Base-by-base conservation (phyloP, 768 basidiomycete species). In the Suillus luteus region DNA sequence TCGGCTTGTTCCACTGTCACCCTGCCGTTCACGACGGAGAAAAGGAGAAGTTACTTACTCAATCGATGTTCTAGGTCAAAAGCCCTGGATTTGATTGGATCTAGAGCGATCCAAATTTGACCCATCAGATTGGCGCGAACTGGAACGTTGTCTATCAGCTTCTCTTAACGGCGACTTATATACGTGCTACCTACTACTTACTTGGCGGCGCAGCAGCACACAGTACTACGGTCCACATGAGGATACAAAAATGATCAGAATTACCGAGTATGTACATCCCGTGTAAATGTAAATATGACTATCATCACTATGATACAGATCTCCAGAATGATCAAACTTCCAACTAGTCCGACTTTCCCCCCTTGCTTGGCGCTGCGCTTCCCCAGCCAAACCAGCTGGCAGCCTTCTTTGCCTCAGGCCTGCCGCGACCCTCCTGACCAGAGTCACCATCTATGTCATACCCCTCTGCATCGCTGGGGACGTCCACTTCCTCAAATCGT, bases 391-490 rank as follows among this genome's bases (percentile, higher is more conserved):
- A 71, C 72, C 72, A 76, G 66, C 64, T 73, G 60, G 75, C 71
- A 37, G 79, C 71, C 66, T 73, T 72, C 37, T 68, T 71, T 41
- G 69, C 72, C 2, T 64, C 71, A 0, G 77, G 76, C 61, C 66
- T 54, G 60, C 24, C 72, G 67, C 57, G 60, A 49, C 41, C 71
- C 55, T 58, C 57, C 40, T 43, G 59, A 10, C 49, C 63, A n/a
- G 64, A 52, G 9, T 59, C 71, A 38, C 67, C 78, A 9, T 68
- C 69, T 11, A 77, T 77, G 61, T 86, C 84, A 62, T 90, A 84
- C 7, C 85, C 87, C 65, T 92, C 90, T 15, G 80, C 82, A 66
- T 92, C 90, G 62, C 86, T 88, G 48, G 85, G 85, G n/a, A 87
- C 85, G 64, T 88, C 86, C 2, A 87, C 82, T 76, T 92, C 88